Percentiles rank a stretch among this genome's conserved stretches.
Evolutionary conservation across 257 asterid species (phyloP).

Genomic region (Salvia rosmarinus): DNA sequence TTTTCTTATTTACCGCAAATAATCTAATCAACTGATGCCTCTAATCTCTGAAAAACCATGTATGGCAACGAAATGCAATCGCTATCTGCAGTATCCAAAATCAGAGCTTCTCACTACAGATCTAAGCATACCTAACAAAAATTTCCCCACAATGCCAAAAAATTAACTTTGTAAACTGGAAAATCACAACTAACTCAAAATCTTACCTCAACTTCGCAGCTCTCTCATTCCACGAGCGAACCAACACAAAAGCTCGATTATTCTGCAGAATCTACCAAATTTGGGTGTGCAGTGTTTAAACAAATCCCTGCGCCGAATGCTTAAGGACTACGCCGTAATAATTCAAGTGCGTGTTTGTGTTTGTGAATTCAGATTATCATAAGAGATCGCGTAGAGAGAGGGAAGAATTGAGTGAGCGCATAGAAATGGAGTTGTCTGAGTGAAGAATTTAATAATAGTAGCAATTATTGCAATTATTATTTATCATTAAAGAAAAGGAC

Average conservation of each 20-base stretch:
- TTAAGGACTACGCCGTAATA: conserved; percentile 49
- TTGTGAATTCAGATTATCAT: conserved; percentile 46
- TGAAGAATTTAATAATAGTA: conserved; percentile 48
- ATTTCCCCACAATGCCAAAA: conserved; percentile 26
- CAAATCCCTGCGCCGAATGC: conserved; percentile 49
- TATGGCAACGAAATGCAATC: conserved; percentile 36
- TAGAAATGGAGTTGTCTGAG: conserved; percentile 47
- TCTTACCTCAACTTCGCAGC: conserved; percentile 53
- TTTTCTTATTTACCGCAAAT: conserved; percentile 5
- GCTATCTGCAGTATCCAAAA: conserved; percentile 35
- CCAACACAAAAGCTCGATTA: conserved; percentile 32
- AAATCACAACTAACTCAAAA: conserved; percentile 33
- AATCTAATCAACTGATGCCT: conserved; percentile 14
- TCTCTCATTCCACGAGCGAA: conserved; percentile 55
- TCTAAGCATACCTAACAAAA: conserved; percentile 48
- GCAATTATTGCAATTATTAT: conserved; percentile 57
- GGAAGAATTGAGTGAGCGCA: conserved; percentile 34
- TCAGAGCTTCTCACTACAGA: conserved; percentile 49
- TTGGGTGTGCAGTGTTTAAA: conserved; percentile 30
- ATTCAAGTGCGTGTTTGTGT: conserved; percentile 43
- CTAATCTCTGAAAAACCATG: conserved; percentile 39
- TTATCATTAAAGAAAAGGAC: conserved; percentile 48
- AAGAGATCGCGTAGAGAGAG: conserved; percentile 69
- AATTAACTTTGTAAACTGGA: conserved; percentile 8
- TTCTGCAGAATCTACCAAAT: conserved; percentile 37